Conservation (phyloP, 1,284 basidiomycete genomes). For the Ganoderma leucocontextum region DNA sequence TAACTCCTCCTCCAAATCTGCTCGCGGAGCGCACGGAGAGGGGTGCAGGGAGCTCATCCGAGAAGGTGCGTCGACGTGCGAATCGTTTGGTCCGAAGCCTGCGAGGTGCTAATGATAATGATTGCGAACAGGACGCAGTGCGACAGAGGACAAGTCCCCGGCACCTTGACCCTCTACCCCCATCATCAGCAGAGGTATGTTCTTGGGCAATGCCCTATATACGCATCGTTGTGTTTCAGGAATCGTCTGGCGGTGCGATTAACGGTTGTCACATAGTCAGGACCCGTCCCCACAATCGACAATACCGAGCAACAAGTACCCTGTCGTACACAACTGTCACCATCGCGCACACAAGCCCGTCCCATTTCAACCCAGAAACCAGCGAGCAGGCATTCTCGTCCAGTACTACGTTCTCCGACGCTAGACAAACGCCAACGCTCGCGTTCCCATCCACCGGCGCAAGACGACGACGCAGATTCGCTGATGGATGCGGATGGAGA, state of each 20-base stretch:
- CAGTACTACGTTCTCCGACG: neutral
- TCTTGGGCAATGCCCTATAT: neutral
- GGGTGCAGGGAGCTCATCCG: slow-evolving; percentile 7
- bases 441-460: neutral
- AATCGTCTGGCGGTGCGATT: neutral
- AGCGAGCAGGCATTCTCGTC: neutral
- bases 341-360: neutral
- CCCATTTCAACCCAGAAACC: neutral
- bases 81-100: neutral
- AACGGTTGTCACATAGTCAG: neutral
- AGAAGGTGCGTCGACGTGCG: slow-evolving; percentile 18
- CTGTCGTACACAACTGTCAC: neutral
- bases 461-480: slow-evolving; percentile 2
- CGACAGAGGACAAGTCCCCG: no score
- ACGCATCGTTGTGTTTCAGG: neutral
- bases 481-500: slow-evolving; percentile 30
- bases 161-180: neutral
- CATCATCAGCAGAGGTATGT: neutral
- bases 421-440: neutral
- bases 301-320: neutral
- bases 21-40: slow-evolving; percentile 3
- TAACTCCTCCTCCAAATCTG: neutral
- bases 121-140: neutral
- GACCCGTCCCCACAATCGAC: neutral
- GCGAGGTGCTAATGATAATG: slow-evolving; percentile 6